Percentiles rank a stretch among this genome's conserved stretches.
Evolutionary conservation across 2,329 filamentous ascomycete species (phyloP).

Genomic region (Myotisia sp.): DNA sequence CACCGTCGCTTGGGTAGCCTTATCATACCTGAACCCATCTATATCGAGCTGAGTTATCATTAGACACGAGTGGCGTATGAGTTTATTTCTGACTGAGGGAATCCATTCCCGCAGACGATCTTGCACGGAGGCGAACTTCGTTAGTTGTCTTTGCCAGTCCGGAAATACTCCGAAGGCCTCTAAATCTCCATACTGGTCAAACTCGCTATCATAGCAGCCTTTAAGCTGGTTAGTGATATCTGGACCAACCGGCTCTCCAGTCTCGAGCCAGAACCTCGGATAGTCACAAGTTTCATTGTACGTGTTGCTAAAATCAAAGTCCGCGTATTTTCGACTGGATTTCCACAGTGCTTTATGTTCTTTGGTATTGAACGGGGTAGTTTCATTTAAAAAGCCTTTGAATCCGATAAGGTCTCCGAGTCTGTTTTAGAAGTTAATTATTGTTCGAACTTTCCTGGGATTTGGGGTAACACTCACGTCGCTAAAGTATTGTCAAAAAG

Average conservation of each 20-base stretch:
- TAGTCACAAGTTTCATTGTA: slow-evolving; percentile 43
- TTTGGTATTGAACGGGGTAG: slow-evolving; percentile 39
- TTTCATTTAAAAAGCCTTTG: slow-evolving; percentile 44
- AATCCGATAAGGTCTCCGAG: slow-evolving; percentile 52
- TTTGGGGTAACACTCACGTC: slow-evolving; percentile 32
- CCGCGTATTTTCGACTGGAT: slow-evolving; percentile 39
- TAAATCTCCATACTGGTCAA: slow-evolving; percentile 50
- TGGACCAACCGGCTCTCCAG: slow-evolving; percentile 37
- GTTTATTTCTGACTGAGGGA: slow-evolving; percentile 41
- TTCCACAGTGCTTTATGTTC: slow-evolving; percentile 49
- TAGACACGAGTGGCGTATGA: slow-evolving; percentile 50
- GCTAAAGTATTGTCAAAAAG: slow-evolving; percentile 52
- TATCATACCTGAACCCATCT: slow-evolving; percentile 54
- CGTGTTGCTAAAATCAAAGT: slow-evolving; percentile 42
- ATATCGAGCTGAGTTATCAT: slow-evolving; percentile 49
- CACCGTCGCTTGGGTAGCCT: slow-evolving; percentile 49
- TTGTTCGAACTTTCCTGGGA: neutral
- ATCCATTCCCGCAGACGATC: slow-evolving; percentile 53
- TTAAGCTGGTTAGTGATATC: slow-evolving; percentile 35
- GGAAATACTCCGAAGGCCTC: slow-evolving; percentile 50
- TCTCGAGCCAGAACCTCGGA: slow-evolving; percentile 48
- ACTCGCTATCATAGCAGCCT: slow-evolving; percentile 50
- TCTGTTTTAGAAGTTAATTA: slow-evolving; percentile 16
- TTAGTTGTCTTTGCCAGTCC: slow-evolving; percentile 49
- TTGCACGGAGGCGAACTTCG: slow-evolving; percentile 53